These are phyloP conservation scores for Amylocystis lapponica DNA, from an alignment of 768 basidiomycete genomes.

Conservation along the genomic window DNA sequence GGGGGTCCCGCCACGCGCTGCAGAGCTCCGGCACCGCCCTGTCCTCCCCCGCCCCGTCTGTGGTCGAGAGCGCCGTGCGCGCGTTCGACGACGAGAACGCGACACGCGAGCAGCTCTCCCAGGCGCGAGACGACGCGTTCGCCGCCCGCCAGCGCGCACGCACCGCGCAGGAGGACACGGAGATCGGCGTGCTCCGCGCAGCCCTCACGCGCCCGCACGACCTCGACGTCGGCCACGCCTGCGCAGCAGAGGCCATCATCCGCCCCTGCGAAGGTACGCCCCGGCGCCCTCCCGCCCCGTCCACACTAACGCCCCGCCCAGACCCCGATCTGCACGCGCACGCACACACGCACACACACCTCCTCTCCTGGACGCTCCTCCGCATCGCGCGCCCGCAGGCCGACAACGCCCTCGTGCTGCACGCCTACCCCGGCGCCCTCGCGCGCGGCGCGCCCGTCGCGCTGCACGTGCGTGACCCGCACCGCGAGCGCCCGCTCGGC, in stretches of 20 bases:
- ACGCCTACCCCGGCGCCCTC: conserved; percentile 8
- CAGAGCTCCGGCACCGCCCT: conserved; percentile 6
- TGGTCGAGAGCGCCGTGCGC: conserved; percentile 8
- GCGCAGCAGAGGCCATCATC: conserved; percentile 13
- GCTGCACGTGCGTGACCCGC: conserved; percentile 12
- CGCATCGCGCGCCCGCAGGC: conserved; percentile 7
- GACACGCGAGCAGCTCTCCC: not conserved
- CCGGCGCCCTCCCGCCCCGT: not conserved
- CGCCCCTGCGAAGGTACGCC: conserved; percentile 11
- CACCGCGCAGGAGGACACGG: conserved; percentile 4
- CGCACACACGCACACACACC: conserved; percentile 11
- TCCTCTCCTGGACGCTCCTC: conserved; percentile 14
- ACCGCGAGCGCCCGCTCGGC: conserved; percentile 12
- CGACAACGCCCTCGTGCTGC: conserved; percentile 9
- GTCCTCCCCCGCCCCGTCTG: conserved; percentile 5
- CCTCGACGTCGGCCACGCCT: conserved; percentile 11
- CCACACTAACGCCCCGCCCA: not conserved
- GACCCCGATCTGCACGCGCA: not conserved
- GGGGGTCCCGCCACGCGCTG: conserved; percentile 9
- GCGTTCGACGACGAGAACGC: not conserved
- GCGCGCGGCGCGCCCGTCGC: conserved; percentile 10
- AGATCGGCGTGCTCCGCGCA: conserved; percentile 1
- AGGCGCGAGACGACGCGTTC: no score
- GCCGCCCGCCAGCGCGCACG: conserved; percentile 1
- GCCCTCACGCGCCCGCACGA: conserved; percentile 7